phyloP scores from a whole-genome alignment of 2,329 filamentous ascomycete genomes.

The Claviceps digitariae region DNA sequence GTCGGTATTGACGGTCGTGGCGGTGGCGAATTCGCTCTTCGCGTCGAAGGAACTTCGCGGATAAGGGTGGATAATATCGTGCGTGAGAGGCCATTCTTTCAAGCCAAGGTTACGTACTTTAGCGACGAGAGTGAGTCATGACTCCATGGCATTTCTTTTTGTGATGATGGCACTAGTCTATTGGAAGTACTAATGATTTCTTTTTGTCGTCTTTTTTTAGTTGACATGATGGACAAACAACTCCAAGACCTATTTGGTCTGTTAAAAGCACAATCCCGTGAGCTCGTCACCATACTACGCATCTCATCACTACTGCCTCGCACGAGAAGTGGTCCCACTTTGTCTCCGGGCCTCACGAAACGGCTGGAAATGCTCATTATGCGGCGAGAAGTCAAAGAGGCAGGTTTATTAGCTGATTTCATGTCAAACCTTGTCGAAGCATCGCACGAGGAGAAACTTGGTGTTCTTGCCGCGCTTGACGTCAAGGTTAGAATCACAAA shows the following conservation, averaged over 20 bases:
- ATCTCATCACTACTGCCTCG: conserved; percentile 74
- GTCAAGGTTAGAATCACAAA: conserved; percentile 65
- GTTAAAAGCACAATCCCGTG: conserved; percentile 72
- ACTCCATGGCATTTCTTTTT: neutral
- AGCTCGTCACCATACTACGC: conserved; percentile 72
- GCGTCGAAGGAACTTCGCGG: conserved; percentile 74
- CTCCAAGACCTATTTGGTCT: conserved; percentile 61
- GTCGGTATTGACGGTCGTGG: conserved; percentile 63
- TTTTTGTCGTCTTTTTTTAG: conserved; percentile 9
- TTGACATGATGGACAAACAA: conserved; percentile 37
- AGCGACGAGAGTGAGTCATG: conserved; percentile 49
- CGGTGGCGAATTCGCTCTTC: conserved; percentile 62
- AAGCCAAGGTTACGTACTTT: conserved; percentile 61
- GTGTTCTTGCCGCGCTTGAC: conserved; percentile 69
- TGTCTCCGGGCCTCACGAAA: conserved; percentile 76
- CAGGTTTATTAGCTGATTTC: conserved; percentile 81
- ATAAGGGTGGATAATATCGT: conserved; percentile 53
- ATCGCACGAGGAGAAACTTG: conserved; percentile 80
- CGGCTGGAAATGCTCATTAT: conserved; percentile 79
- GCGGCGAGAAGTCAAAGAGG: conserved; percentile 68
- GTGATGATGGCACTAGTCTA: neutral
- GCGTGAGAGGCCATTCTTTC: conserved; percentile 74
- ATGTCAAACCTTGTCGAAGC: conserved; percentile 89
- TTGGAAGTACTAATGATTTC: neutral
- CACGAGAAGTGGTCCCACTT: conserved; percentile 44